Evolutionary conservation across 169 alveolate species (phyloP), one percentile per base, ranked within the genome.

Genomic region (Plasmodium vinckei): DNA sequence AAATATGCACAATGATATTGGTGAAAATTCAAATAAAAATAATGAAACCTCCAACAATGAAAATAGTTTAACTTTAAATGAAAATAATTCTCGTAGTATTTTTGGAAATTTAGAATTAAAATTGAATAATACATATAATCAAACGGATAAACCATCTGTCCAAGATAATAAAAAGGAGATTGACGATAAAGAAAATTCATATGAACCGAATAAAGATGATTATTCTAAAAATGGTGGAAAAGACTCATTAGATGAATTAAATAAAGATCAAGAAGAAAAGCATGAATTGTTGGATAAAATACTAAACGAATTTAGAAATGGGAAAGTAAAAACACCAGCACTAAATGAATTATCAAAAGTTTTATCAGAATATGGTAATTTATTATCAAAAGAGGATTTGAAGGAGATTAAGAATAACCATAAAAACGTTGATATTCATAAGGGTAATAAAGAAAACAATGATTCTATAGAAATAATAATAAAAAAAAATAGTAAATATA

Each of bases 321-420:
- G n/a, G n/a, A 71, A 71, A 13, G 23, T 39, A 19, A 57, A 39
- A 42, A n/a, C 57, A 13, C 51, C 47, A 5, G 51, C 13, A 15
- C 47, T 44, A 25, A 27, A 10, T 4, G 73, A 63, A 6, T 19
- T 75, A 9, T 23, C 49, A 44, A 75, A 75, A 61, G 19, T 63
- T 39, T 59, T 77, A 64, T 46, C 75, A 15, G 33, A 39, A n/a
- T 77, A 77, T 51, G 75, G 65, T 12, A 42, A 27, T 21, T 33
- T 82, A 5, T 60, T 82, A 33, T 82, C 82, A 56, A 65, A 82
- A 53, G 84, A 82, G 53, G 90, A 82, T 5, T 53, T 82, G 42
- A 67, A 25, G 6, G 5, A 15, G 17, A 82, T 82, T 57, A 67
- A 54, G 21, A 71, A 82, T 6, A 65, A 82, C 47, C 19, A 44